Percentiles rank a stretch among this genome's conserved stretches.
Conservation (phyloP, 2,329 filamentous ascomycete species). For the Zymoseptoria pseudotritici region DNA sequence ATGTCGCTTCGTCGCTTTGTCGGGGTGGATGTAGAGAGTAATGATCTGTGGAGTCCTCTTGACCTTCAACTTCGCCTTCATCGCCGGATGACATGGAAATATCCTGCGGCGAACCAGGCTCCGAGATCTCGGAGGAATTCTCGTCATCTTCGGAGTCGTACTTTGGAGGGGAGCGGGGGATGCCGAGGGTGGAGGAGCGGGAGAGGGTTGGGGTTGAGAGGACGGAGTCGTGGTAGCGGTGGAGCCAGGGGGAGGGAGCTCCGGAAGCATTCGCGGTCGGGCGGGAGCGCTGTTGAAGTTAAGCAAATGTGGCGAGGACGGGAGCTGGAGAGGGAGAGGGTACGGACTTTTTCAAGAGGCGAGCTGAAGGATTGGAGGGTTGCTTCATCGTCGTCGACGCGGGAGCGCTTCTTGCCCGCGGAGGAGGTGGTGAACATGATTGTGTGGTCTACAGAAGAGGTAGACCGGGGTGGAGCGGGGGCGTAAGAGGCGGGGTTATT, state of each 20-base stretch:
- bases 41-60: conserved; percentile 11
- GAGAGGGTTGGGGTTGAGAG: conserved; percentile 19
- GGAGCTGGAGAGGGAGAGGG: not conserved
- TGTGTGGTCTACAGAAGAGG: too few relatives aligned
- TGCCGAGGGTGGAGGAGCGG: conserved; percentile 6
- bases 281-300: conserved; percentile 12
- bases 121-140: conserved; percentile 26
- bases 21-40: not conserved
- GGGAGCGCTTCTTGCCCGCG: conserved; percentile 13
- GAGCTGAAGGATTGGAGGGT: not conserved
- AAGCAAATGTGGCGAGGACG: not conserved
- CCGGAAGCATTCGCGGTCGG: conserved; percentile 12
- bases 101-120: conserved; percentile 27
- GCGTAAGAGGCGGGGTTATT: not conserved
- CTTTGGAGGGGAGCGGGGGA: conserved; percentile 16
- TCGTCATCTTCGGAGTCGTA: conserved; percentile 27
- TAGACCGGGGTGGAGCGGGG: too few relatives aligned
- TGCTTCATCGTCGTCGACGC: conserved; percentile 9
- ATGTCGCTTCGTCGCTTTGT: not conserved
- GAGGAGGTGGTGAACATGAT: conserved; percentile 8
- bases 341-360: conserved; percentile 15
- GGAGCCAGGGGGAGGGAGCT: conserved; percentile 7
- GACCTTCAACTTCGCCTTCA: conserved; percentile 1
- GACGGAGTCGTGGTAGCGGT: conserved; percentile 22
- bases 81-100: conserved; percentile 22